Base-by-base conservation (phyloP, 2,329 filamentous ascomycete genomes). In the Verticillium alfalfae region DNA sequence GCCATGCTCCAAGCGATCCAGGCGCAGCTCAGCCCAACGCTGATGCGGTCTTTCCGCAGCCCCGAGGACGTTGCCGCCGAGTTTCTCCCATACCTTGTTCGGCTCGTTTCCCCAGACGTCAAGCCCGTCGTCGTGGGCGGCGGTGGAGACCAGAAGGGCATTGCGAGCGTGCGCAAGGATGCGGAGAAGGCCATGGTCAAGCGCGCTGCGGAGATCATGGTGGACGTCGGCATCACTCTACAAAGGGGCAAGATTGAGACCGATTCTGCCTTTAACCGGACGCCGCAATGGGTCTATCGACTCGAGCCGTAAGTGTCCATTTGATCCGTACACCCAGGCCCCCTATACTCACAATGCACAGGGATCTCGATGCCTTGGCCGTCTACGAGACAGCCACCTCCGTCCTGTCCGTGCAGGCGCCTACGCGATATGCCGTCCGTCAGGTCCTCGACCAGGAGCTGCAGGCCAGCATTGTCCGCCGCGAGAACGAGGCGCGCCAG, bases 401-500 rank as follows among this genome's bases (percentile, higher is more conserved):
- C 4, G 77, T 82, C 4, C 77, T 84, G 16, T 78, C 81, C 41
- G 84, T 85, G 2, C 84, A 86, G 10, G 87, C 86, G 1, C 92
- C 91, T 0, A 92, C 92, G 0, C 86, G 95, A n/a, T 99, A 92
- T 70, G 94, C 94, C 1, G 89, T 99, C 6, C 88, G 95, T 26
- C 94, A 97, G 73, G 93, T 97, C 9, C 83, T 99, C 1, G 93
- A 97, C 70, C 92, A 95, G 72, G 94, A 98, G 73, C 90, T 94
- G 68, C 86, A 86, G 63, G 92, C 90, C 70, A 89, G 92, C 57
- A 84, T 88, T 13, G 78, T 84, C 36, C 79, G 87, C 38, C 87
- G 89, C 15, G 88, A 91, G 58, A 85, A 85, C 63, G 82, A 85
- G 4, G 83, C 87, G 0, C 81, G 90, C 2, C 85, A 90, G 68